Percentiles rank a stretch among this genome's conserved stretches.
Evolutionary conservation across 2,329 filamentous ascomycete species (phyloP).

Genomic region (Epichloe sylvatica): DNA sequence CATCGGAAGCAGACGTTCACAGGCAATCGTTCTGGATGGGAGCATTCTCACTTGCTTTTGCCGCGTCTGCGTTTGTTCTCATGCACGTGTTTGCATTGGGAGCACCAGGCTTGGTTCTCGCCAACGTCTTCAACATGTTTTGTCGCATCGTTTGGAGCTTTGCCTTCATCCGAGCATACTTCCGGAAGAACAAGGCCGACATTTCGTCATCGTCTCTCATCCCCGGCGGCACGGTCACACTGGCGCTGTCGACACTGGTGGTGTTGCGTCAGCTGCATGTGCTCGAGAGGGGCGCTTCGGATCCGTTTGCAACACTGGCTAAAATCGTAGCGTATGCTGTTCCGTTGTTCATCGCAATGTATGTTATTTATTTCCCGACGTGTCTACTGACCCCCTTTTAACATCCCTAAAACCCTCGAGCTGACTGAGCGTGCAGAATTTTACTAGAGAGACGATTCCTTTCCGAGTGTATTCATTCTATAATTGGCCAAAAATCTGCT

Average conservation of each 20-base stretch:
- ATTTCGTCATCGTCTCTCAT: constrained; percentile 16
- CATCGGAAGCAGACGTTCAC: constrained; percentile 59
- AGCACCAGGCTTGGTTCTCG: constrained; percentile 66
- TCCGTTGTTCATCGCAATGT: constrained; percentile 44
- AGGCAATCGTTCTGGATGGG: constrained; percentile 74
- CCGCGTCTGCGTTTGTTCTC: constrained; percentile 57
- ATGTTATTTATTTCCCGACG: constrained; percentile 23
- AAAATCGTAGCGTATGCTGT: constrained; percentile 36
- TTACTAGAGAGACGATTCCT: constrained; percentile 42
- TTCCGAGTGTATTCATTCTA: constrained; percentile 32
- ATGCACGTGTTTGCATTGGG: constrained; percentile 56
- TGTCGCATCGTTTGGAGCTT: constrained; percentile 73
- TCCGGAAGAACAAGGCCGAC: constrained; percentile 30
- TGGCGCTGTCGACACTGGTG: constrained; percentile 15
- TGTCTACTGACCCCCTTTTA: constrained; percentile 5
- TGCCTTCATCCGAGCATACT: constrained; percentile 55
- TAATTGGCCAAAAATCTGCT: constrained; percentile 22
- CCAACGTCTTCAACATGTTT: constrained; percentile 82
- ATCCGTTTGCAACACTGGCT: constrained; percentile 24
- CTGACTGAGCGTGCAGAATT: constrained; percentile 24
- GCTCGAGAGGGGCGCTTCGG: constrained; percentile 11
- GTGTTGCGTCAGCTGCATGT: constrained; percentile 15
- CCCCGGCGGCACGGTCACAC: constrained; percentile 14
- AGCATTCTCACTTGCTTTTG: constrained; percentile 65
- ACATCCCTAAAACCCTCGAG: constrained; percentile 11